Percentiles rank a stretch among this genome's conserved stretches.
phyloP scores from a whole-genome alignment of 1,284 basidiomycete genomes.

The Sanghuangporus weigelae region DNA sequence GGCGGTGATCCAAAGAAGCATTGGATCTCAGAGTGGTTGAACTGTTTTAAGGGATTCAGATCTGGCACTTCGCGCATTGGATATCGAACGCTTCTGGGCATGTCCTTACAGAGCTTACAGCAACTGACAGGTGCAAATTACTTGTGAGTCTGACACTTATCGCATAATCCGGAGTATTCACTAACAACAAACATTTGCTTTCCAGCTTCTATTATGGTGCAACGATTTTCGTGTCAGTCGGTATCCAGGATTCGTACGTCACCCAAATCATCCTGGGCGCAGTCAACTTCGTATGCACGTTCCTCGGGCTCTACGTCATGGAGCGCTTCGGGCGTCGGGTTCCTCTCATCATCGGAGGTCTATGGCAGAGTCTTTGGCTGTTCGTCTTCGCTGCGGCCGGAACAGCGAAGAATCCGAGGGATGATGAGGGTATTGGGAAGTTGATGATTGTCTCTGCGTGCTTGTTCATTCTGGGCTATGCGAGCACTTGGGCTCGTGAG shows the following conservation, averaged over 20 bases:
- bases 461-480: constrained; percentile 75
- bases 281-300: constrained; percentile 68
- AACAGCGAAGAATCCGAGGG: constrained; percentile 53
- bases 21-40: constrained; percentile 42
- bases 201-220: constrained; percentile 73
- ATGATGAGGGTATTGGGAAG: constrained; percentile 46
- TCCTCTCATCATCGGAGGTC: constrained; percentile 62
- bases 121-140: constrained; percentile 66
- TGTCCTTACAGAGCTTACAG: constrained; percentile 68
- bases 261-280: constrained; percentile 70
- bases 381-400: constrained; percentile 76
- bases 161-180: constrained; percentile 19
- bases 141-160: constrained; percentile 23
- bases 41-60: constrained; percentile 47
- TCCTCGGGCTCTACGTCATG: constrained; percentile 27
- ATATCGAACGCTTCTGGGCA: constrained; percentile 61
- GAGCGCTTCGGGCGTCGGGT: constrained; percentile 40
- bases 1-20: constrained; percentile 23
- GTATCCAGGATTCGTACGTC: constrained; percentile 61
- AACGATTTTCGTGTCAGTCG: constrained; percentile 64
- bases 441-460: constrained; percentile 77
- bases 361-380: constrained; percentile 75
- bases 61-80: constrained; percentile 40
- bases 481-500: constrained; percentile 66
- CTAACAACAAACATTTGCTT: constrained; percentile 37